Base-by-base conservation (phyloP, 257 asterid species). In the Solanum arcanum region DNA sequence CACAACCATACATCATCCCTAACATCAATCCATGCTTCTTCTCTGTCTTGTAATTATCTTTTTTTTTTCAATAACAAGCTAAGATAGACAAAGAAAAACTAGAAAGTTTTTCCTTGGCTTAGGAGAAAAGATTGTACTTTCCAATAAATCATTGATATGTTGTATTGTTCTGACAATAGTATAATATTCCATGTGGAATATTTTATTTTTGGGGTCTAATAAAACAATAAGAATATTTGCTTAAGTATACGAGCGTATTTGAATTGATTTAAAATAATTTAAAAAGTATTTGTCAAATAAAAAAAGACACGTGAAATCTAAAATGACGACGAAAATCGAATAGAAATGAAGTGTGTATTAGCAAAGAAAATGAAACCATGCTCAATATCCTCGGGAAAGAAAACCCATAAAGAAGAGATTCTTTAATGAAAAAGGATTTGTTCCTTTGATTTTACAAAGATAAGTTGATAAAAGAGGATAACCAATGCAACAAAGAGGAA, bases 371-470 rank as follows among this genome's bases (percentile, higher is more conserved):
- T 27, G 21, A 80, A 59, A 29, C 83, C 86, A 89, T 13, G 64
- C 83, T 88, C 83, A 70, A 89, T 83, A 60, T 8, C 46, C 91
- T 91, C 60, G 87, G 37, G 86, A 90, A 72, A 41, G 49, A 7
- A 83, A 83, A 76, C 23, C 37, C 37, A 76, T n/a, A 42, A 42
- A 46, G 59, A 76, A n/a, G 49, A 31, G 33, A 42, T 42, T 76
- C 60, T 76, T 76, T 42, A 12, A 41, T 76, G 60, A n/a, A 76
- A 42, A 76, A 77, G 83, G 42, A 47, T 72, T 37, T 47, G 86
- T 72, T 87, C 88, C 76, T 56, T 83, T 39, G 86, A 86, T 89
- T 89, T 87, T 23, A 68, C 83, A 74, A 75, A 83, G 83, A 87
- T n/a, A 83, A 73, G 73, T 64, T n/a, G 33, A 64, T 64, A 6